phyloP scores from a whole-genome alignment of 2,329 filamentous ascomycete species.

The Colletotrichum coccodes region DNA sequence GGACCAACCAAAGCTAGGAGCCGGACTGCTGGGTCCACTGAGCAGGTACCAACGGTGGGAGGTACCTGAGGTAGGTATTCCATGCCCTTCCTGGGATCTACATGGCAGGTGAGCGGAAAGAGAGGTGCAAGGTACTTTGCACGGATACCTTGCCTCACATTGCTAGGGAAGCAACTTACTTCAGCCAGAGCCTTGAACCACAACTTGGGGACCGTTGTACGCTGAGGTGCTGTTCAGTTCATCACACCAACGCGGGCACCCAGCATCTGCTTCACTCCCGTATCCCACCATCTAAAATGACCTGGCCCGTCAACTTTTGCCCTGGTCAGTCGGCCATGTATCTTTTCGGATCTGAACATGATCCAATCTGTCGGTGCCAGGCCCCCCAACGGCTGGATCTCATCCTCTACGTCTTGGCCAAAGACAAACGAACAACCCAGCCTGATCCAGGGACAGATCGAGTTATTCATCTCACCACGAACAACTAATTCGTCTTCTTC shows the following conservation, averaged over 20 bases:
- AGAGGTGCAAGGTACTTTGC: not conserved
- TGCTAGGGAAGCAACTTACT: not conserved
- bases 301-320: not conserved
- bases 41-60: not conserved
- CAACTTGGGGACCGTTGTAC: constrained; percentile 5
- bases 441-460: not conserved
- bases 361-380: not conserved
- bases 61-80: not conserved
- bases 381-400: not conserved
- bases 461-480: not conserved
- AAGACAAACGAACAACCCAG: not conserved
- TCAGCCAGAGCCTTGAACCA: constrained; percentile 18
- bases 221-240: not conserved
- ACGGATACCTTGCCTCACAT: not conserved
- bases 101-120: not conserved
- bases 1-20: constrained; percentile 5
- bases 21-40: constrained; percentile 3
- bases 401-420: not conserved
- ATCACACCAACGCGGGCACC: not conserved
- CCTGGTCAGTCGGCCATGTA: not conserved
- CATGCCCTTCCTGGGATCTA: not conserved
- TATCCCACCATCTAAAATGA: no score
- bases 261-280: not conserved
- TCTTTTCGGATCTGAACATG: not conserved
- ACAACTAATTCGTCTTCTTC: not conserved